These are phyloP conservation scores for Thuja plicata DNA, from an alignment of 83 land plant species.

Conservation along the genomic window DNA sequence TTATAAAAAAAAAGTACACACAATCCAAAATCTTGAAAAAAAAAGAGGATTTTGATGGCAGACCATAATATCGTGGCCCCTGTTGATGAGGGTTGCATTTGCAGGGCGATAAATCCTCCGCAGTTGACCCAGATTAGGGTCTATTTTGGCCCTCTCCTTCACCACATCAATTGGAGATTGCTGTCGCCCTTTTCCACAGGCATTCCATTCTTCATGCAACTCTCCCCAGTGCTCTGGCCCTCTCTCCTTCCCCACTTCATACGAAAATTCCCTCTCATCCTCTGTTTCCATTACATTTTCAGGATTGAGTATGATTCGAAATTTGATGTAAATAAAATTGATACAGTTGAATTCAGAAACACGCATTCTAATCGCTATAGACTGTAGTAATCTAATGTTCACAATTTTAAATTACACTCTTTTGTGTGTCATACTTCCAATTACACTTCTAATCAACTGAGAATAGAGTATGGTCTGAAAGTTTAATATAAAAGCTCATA, in stretches of 20 bases:
- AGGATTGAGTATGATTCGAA: too few species aligned
- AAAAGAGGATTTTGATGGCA: neutral
- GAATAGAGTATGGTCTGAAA: too few species aligned
- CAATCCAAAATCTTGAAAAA: neutral
- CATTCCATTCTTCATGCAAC: constrained; percentile 40
- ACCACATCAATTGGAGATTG: constrained; percentile 22
- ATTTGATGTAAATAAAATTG: too few species aligned
- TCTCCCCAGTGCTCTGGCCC: constrained; percentile 57
- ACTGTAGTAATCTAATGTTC: too few species aligned
- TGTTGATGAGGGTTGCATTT: constrained; percentile 28
- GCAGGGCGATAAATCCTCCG: constrained; percentile 24
- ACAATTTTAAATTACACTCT: too few species aligned
- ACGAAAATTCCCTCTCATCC: constrained; percentile 50
- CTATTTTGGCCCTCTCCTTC: constrained; percentile 17
- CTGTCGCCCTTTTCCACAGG: constrained; percentile 21
- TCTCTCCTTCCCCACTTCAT: constrained; percentile 18
- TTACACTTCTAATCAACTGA: too few species aligned
- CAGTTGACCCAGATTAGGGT: constrained; percentile 16
- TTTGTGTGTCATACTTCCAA: too few species aligned
- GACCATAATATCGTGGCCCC: constrained; percentile 45
- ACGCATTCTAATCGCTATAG: too few species aligned
- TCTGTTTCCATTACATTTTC: constrained; percentile 16
- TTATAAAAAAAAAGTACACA: too few species aligned
- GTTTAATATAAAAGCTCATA: too few species aligned
- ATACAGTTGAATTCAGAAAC: too few species aligned